Percentiles rank a stretch among this genome's conserved stretches.
Conservation (phyloP, 495 filamentous ascomycete genomes). For the Podospora australis region DNA sequence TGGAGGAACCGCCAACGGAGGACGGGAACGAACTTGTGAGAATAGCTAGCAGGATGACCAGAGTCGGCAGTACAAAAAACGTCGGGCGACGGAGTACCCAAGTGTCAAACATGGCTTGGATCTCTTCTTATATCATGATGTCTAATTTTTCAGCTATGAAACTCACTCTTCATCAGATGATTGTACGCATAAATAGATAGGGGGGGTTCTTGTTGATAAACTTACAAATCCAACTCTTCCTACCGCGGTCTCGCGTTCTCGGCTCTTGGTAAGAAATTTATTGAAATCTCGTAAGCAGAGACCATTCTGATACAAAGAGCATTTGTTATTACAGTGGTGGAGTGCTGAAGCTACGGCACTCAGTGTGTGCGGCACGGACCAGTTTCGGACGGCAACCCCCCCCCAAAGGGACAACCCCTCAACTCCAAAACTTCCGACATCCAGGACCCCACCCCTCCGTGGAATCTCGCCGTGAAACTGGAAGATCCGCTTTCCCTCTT, state of each 20-base stretch:
- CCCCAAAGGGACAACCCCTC: no score
- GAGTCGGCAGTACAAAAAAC: constrained; percentile 3
- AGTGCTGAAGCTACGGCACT: no score
- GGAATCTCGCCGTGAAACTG: no score
- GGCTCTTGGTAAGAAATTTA: constrained; percentile 3
- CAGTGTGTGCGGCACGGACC: no score
- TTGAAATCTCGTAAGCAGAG: not conserved
- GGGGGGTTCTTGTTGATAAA: no score
- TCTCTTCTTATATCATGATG: not conserved
- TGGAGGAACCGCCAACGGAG: no score
- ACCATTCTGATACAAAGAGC: no score
- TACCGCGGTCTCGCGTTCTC: not conserved
- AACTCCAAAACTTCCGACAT: no score
- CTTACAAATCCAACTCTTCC: not conserved
- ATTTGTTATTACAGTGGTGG: no score
- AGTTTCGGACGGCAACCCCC: no score
- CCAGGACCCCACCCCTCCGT: no score
- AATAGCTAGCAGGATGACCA: constrained; percentile 11
- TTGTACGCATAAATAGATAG: not conserved
- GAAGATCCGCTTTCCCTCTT: no score
- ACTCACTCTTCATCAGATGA: not conserved
- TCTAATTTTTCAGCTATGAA: not conserved
- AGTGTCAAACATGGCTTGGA: constrained; percentile 1
- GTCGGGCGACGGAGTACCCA: constrained; percentile 5
- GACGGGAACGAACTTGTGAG: constrained; percentile 6